Evolutionary conservation across 176 grass and related monocot species (phyloP).

Genomic region (Eremochloa ophiuroides): DNA sequence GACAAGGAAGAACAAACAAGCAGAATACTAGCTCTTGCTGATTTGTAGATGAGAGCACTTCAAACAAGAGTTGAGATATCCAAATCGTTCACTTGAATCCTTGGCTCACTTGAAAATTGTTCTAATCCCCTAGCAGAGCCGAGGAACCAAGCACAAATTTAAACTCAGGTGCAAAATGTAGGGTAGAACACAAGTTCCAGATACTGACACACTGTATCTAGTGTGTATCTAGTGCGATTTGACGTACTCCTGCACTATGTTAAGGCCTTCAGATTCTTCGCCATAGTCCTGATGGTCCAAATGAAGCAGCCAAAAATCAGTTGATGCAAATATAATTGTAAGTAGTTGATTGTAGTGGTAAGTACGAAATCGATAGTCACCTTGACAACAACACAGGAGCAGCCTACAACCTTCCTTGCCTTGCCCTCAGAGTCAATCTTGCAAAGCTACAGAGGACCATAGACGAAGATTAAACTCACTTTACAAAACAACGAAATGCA

Average conservation of each 20-base stretch:
- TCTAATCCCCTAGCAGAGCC: constrained; percentile 1
- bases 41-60: constrained; percentile 5
- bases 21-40: neutral
- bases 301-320: neutral
- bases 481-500: neutral
- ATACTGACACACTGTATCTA: constrained; percentile 20
- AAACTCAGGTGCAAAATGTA: constrained; percentile 18
- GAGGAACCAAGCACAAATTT: constrained; percentile 13
- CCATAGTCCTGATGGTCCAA: constrained; percentile 62
- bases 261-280: constrained; percentile 81
- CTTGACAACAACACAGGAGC: neutral
- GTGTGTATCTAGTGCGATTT: constrained; percentile 38
- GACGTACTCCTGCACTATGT: constrained; percentile 88
- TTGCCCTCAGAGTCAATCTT: neutral
- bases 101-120: constrained; percentile 22
- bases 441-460: neutral
- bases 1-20: neutral
- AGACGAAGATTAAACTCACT: neutral
- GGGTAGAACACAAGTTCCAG: neutral
- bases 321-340: neutral
- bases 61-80: constrained; percentile 24
- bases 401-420: neutral
- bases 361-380: neutral
- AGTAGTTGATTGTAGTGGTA: neutral
- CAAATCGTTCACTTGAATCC: neutral